A percentile compares a stretch with the other conserved stretches of the same genome.
phyloP scores from a whole-genome alignment of 2,329 filamentous ascomycete genomes.

The Cladorrhinum sp. region DNA sequence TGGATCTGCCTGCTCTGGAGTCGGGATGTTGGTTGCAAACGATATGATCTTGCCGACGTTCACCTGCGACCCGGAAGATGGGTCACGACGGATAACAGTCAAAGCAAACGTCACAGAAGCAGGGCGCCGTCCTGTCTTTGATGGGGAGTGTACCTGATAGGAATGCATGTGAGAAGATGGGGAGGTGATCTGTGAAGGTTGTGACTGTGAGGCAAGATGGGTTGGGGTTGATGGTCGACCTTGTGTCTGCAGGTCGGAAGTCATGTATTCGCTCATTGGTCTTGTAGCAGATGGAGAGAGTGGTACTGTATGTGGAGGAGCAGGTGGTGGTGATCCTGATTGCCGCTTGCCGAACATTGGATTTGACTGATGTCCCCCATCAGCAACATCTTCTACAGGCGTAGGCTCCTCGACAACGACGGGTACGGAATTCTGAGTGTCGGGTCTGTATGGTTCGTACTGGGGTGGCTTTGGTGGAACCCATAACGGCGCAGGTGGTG shows the following conservation, averaged over 20 bases:
- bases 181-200: not conserved
- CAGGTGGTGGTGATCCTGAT: constrained; percentile 3
- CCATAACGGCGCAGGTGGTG: not conserved
- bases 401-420: not conserved
- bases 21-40: constrained; percentile 43
- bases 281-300: not conserved
- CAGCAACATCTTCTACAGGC: not conserved
- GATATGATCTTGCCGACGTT: constrained; percentile 67
- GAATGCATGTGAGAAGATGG: not conserved
- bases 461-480: not conserved
- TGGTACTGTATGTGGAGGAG: constrained; percentile 4
- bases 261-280: not conserved
- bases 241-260: not conserved
- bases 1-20: constrained; percentile 24
- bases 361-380: constrained; percentile 21
- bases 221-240: constrained; percentile 19
- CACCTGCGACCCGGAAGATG: constrained; percentile 67
- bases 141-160: constrained; percentile 6
- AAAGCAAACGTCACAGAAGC: constrained; percentile 47
- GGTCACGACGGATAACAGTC: constrained; percentile 71
- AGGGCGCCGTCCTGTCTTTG: constrained; percentile 6
- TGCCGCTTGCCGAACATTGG: constrained; percentile 18
- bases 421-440: not conserved
- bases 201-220: not conserved
- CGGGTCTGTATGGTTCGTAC: not conserved